phyloP scores from a whole-genome alignment of 345 rosid species.

The Gynandropsis gynandra region DNA sequence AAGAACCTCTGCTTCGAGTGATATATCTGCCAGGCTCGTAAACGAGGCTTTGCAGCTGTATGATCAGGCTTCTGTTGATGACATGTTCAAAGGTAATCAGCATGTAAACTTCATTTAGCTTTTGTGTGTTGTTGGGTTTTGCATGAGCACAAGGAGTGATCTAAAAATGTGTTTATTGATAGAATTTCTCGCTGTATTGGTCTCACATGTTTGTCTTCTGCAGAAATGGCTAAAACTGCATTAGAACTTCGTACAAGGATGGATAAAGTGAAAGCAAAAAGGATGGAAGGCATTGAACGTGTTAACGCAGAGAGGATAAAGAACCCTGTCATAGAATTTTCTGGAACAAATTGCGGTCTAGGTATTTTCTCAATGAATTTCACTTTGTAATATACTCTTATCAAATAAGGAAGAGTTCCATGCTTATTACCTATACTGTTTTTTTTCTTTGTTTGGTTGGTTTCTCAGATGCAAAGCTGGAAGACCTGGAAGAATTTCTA shows the following conservation, averaged over 20 bases:
- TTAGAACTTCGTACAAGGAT: slow-evolving; percentile 49
- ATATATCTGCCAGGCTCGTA: slow-evolving; percentile 38
- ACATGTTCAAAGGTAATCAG: slow-evolving; percentile 55
- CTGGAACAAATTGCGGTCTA: slow-evolving; percentile 21
- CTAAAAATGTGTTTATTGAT: too few relatives aligned
- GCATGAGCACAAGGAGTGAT: too few relatives aligned
- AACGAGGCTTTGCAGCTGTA: slow-evolving; percentile 45
- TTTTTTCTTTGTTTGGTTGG: slow-evolving; percentile 26
- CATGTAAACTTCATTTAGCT: slow-evolving; percentile 1
- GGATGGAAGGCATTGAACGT: slow-evolving; percentile 27
- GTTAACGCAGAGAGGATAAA: slow-evolving; percentile 28
- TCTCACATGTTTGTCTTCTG: slow-evolving; percentile 15
- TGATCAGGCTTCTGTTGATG: slow-evolving; percentile 38
- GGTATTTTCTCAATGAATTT: slow-evolving; percentile 22
- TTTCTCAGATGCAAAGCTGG: slow-evolving; percentile 36
- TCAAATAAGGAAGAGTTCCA: not conserved
- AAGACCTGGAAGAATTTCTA: slow-evolving; percentile 51
- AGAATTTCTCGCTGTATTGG: not conserved
- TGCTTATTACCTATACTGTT: slow-evolving; percentile 4
- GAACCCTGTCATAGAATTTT: slow-evolving; percentile 27
- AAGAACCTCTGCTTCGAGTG: slow-evolving; percentile 40
- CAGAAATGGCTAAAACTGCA: slow-evolving; percentile 56
- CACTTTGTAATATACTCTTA: slow-evolving; percentile 12
- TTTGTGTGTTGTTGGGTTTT: too few relatives aligned
- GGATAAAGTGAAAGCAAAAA: slow-evolving; percentile 31